phyloP scores from a whole-genome alignment of 1,139 yeast species.

The Pichia sp. region DNA sequence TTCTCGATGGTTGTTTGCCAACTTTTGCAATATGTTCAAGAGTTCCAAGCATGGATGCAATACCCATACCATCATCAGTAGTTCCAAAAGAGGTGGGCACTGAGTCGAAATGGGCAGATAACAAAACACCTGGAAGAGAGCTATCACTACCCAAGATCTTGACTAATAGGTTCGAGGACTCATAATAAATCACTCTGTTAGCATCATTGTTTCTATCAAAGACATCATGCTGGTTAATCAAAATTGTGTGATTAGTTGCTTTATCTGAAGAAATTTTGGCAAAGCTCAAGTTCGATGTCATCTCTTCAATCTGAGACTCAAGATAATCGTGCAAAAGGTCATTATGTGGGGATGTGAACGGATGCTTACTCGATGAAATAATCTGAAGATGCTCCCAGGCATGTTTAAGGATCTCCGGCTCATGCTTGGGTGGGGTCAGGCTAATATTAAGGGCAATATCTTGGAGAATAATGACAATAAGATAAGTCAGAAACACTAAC shows the following conservation, averaged over 20 bases:
- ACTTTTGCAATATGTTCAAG: constrained; percentile 40
- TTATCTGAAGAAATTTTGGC: constrained; percentile 44
- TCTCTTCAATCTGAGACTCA: constrained; percentile 33
- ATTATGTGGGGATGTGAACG: constrained; percentile 71
- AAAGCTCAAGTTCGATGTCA: constrained; percentile 29
- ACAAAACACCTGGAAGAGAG: constrained; percentile 54
- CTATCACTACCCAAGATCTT: constrained; percentile 58
- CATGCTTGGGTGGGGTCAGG: constrained; percentile 5
- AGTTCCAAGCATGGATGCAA: constrained; percentile 72
- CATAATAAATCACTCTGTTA: constrained; percentile 57
- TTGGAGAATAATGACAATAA: constrained; percentile 3
- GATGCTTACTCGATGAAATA: constrained; percentile 37
- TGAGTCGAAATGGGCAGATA: constrained; percentile 86
- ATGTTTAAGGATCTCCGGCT: constrained; percentile 6
- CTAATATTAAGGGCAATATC: constrained; percentile 2
- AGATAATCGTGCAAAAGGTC: constrained; percentile 70
- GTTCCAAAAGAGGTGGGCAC: constrained; percentile 86
- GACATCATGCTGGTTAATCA: constrained; percentile 42
- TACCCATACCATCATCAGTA: constrained; percentile 93
- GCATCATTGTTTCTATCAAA: constrained; percentile 34
- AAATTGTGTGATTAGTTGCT: constrained; percentile 32
- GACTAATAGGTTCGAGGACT: constrained; percentile 71
- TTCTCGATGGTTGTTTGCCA: constrained; percentile 52
- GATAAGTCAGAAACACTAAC: constrained; percentile 3
- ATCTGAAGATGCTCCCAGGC: constrained; percentile 14